Evolutionary conservation across 495 filamentous ascomycete species (phyloP), one percentile per base, ranked within the genome.

Genomic region (Podospora comata): DNA sequence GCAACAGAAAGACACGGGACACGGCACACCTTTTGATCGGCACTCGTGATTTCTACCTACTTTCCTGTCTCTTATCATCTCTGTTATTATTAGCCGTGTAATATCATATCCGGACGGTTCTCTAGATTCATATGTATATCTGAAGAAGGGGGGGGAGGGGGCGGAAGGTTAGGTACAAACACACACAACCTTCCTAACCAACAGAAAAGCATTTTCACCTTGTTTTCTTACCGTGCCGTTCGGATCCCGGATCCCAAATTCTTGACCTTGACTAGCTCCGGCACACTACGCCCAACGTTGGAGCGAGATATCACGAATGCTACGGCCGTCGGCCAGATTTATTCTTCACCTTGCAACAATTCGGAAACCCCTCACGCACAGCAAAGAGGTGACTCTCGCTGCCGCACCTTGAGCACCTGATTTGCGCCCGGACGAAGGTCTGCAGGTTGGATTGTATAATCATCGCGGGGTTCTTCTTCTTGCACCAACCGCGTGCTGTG

Each of bases 371-470:
- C 55, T 58, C 11, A 20, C 18, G 2, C 55, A 58, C 1, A 9
- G 18, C 18, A 4, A 9, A 58, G 55, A 58, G 0, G 55, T 58
- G 55, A 11, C 23, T 58, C 15, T 58, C 23, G 5, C n/a, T 60
- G 62, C 30, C 56, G 20, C 48, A 60, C 68, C 6, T 32, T 39
- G 64, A 57, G 58, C 61, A 61, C 60, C 68, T 64, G 68, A 59
- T 23, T 70, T 19, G 62, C 9, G 32, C 34, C 68, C 60, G 61
- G 57, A 62, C 65, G 34, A 65, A 27, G 30, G 23, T 62, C 55
- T 67, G 65, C 65, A 70, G 34, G 62, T 48, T 32, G 62, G 61
- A 64, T 67, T 60, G 65, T 65, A 53, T 62, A 67, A 56, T 66
- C 20, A 56, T 65, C 68, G 68, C 56, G 68, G 65, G 61, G 23